Conservation (phyloP, 2,329 filamentous ascomycete genomes). For the Bertia moriformis region DNA sequence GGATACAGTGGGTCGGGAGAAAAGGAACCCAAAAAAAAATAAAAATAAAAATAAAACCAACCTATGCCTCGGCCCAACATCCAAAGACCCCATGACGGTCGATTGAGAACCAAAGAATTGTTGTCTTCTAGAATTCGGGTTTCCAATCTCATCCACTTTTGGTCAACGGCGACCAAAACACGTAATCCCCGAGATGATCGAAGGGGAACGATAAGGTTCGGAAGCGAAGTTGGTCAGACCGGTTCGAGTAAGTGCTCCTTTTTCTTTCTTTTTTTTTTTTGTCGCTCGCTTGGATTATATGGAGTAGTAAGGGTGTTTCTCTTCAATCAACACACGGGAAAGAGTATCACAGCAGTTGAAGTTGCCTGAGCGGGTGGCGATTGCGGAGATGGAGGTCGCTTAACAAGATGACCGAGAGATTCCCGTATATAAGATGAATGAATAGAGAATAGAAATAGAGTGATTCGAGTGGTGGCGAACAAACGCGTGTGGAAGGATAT, state of each 20-base stretch:
- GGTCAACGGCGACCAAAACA: neutral
- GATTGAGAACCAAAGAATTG: neutral
- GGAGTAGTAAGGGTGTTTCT: no score
- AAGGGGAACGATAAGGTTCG: neutral
- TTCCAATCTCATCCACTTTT: neutral
- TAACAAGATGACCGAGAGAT: neutral
- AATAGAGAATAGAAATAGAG: no score
- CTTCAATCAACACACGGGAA: no score
- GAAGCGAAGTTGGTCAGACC: neutral
- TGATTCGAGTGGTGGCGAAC: neutral
- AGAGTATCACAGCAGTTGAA: no score
- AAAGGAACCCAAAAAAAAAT: neutral
- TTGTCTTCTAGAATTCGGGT: no score
- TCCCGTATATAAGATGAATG: neutral
- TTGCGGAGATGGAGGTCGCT: neutral
- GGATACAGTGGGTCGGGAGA: neutral
- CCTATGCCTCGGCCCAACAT: neutral
- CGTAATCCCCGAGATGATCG: neutral
- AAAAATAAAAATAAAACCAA: neutral
- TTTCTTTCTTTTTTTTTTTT: no score
- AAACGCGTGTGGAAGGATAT: no score
- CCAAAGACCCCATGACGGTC: slow-evolving; percentile 1
- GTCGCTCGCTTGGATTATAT: no score
- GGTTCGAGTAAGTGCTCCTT: neutral
- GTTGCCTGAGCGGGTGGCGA: neutral